Conservation (phyloP, 2,329 filamentous ascomycete species). For the Aspergillus sp. region DNA sequence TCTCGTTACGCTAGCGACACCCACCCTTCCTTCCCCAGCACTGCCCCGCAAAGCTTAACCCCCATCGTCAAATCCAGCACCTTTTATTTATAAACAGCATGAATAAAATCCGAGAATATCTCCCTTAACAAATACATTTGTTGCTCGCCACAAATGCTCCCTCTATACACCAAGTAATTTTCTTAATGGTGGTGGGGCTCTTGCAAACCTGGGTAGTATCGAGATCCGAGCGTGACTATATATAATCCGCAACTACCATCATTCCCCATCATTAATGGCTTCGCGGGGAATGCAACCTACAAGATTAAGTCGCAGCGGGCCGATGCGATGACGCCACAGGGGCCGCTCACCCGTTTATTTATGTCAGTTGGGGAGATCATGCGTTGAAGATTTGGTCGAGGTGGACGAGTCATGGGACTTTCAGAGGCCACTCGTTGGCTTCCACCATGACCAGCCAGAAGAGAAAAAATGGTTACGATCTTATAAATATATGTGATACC, state of each 20-base stretch:
- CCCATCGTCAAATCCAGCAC: no score
- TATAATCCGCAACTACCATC: no score
- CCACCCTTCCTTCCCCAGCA: background rate
- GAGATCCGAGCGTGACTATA: no score
- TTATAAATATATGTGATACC: no score
- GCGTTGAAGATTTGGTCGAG: background rate
- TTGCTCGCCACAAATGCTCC: no score
- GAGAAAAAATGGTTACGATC: no score
- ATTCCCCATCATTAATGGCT: no score
- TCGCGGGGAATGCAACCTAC: background rate
- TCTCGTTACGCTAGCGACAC: no score
- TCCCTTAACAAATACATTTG: no score
- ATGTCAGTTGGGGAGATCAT: constrained; percentile 1
- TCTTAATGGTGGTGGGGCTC: background rate
- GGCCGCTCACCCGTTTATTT: background rate
- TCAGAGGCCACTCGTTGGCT: no score
- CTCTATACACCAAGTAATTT: background rate
- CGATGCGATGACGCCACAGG: background rate
- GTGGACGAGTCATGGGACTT: background rate
- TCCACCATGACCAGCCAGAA: no score
- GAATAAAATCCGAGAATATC: background rate
- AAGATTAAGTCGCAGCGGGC: background rate
- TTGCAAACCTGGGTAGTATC: no score
- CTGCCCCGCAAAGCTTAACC: background rate
- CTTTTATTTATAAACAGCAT: background rate